These are phyloP conservation scores for Phytophthora hybrid DNA, from an alignment of 352 stramenopile species.

Conservation along the genomic window DNA sequence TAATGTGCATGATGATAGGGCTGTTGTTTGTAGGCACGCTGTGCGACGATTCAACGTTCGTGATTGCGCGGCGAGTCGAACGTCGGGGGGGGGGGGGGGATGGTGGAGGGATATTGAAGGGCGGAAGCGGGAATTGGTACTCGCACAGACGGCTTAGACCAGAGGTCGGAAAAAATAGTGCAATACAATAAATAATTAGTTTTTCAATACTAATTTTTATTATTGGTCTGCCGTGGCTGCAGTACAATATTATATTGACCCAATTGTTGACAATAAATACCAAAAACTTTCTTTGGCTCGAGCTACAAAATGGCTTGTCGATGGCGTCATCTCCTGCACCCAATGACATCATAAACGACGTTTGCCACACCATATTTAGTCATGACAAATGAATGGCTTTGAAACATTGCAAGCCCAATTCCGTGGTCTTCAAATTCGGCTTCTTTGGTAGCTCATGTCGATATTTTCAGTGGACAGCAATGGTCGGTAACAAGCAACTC, in stretches of 20 bases:
- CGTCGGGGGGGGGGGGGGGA: too few species aligned
- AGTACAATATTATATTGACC: constrained; percentile 3
- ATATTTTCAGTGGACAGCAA: not conserved
- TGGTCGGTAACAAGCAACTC: constrained; percentile 19
- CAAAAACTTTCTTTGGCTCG: not conserved
- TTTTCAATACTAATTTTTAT: constrained; percentile 13
- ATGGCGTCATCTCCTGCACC: too few species aligned
- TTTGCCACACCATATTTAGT: too few species aligned
- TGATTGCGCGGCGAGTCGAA: too few species aligned
- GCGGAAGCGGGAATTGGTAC: too few species aligned
- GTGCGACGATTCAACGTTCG: too few species aligned
- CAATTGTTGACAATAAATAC: constrained; percentile 6
- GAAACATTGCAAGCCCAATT: not conserved
- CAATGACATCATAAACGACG: too few species aligned
- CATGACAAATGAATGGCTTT: too few species aligned
- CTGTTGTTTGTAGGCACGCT: too few species aligned
- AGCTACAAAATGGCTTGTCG: not conserved
- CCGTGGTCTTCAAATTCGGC: not conserved
- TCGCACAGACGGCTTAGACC: too few species aligned
- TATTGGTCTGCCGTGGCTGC: not conserved
- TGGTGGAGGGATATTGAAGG: too few species aligned
- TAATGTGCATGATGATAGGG: too few species aligned
- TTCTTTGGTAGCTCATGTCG: constrained; percentile 1
- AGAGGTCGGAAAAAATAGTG: constrained; percentile 12
- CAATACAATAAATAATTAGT: constrained; percentile 9